Evolutionary conservation across 78 protist genomes (phyloP), one percentile per base, ranked within the genome.

Genomic region (Tieghemostelium lacteum): DNA sequence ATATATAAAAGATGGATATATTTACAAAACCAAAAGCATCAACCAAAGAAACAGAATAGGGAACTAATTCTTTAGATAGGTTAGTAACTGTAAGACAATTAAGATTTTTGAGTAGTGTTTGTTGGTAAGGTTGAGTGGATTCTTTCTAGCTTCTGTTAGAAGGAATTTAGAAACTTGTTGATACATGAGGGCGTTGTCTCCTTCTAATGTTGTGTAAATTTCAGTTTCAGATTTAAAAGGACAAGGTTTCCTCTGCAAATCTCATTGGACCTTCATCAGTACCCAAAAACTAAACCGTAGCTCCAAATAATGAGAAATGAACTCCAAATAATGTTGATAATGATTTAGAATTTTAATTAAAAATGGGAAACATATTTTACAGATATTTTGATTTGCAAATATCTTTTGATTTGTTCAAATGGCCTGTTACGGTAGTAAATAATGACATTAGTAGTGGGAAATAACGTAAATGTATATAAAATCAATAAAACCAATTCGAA

Each of bases 131-230:
- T 37, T n/a, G n/a, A 74, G 77, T 55, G 87, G 65, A 16, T 60
- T 73, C 28, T 63, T 74, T 37, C 86, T 39, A 7, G 70, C 49
- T 65, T 86, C 86, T 2, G 86, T 52, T 0, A 86, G 34, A 4
- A 86, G 31, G 20, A 64, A 73, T 24, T 75, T 73, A 20, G 93
- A 83, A 8, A 73, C 85, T 40, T 73, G 87, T 57, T 86, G 93
- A 55, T 66, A 75, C 52, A 86, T 31, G n/a, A 86, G 33, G 2
- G 73, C 73, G 24, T 86, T 86, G 42, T 86, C 93, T 29, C 93
- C 93, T 33, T 86, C 93, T 33, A 86, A 86, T 4, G 93, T 86
- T 20, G 93, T 86, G 14, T 86, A 86, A 42, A 86, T 86, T 31
- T 86, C 93, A 10, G 74, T 75, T 20, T 86, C 93, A 2, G 93